Base-by-base conservation (phyloP, 495 filamentous ascomycete species). In the Haplographium delicatum region DNA sequence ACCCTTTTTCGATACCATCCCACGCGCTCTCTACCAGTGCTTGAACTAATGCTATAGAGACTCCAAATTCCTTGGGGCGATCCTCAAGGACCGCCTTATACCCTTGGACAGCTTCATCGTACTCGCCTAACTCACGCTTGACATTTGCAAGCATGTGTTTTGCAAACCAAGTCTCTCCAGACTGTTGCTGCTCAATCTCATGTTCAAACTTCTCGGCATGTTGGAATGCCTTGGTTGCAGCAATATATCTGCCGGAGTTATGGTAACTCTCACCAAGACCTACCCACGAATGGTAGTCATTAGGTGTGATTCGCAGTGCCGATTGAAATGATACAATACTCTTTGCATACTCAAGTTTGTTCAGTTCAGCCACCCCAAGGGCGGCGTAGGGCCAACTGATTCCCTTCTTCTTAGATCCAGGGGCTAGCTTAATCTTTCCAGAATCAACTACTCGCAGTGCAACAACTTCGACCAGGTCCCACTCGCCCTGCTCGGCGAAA, bases 61-160 rank as follows among this genome's bases (percentile, higher is more conserved):
- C 91, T 9, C 94, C 93, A 54, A 88, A 84, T 59, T 99, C 93
- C 16, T 72, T 69, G 0, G 84, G 81, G 4, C 81, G 80, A 11
- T 70, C 63, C 2, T 66, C 62, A 42, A 95, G 70, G 11, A 97
- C 86, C 8, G 76, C 69, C 46, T 79, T 72, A 60, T 97, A 96
- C 24, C 84, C 79, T 10, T 67, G 57, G 54, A 91, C 85, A 8
- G 93, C 88, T 26, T 85, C 84, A 42, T 91, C 86, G 63, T 84
- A 95, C 15, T 95, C 83, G 8, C 91, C 89, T 27, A 97, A 74
- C 64, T 97, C 93, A 31, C 93, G 79, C 59, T 87, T 85, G 15
- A 97, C 86, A 52, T 99, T 96, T 2, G 90, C 91, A n/a, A 96
- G 75, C 82, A 99, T 95, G 61, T 96, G 95, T 55, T 87, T 84